Evolutionary conservation across 441 rosid genomes (phyloP).

Genomic region (Aleurites moluccanus): DNA sequence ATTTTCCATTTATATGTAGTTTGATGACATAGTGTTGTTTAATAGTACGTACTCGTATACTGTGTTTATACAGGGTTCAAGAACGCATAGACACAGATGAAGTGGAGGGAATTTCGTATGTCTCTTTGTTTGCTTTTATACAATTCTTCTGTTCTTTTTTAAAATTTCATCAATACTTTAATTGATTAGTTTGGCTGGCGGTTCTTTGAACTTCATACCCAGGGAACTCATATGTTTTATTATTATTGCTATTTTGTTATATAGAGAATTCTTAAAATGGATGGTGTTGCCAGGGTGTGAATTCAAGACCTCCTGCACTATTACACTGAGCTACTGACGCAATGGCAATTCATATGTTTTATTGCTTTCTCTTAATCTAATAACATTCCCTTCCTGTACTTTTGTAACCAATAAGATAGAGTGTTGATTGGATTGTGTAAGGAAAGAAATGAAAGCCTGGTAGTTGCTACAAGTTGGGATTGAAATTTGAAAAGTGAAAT

Average conservation of each 20-base stretch:
- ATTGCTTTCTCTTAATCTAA: not conserved
- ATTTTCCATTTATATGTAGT: not conserved
- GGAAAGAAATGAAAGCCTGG: not conserved
- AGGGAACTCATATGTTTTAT: not conserved
- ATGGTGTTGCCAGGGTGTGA: no score
- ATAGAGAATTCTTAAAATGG: no score
- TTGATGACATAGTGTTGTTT: not conserved
- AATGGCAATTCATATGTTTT: not conserved
- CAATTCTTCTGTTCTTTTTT: not conserved
- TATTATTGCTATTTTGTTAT: no score
- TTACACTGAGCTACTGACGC: no score
- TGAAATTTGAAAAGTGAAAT: conserved; percentile 1
- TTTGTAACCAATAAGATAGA: not conserved
- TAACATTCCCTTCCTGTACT: not conserved
- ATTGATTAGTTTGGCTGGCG: not conserved
- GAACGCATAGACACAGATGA: conserved; percentile 78
- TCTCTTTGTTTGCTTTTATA: not conserved
- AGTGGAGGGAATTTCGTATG: conserved; percentile 66
- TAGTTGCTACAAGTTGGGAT: conserved; percentile 5
- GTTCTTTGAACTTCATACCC: not conserved
- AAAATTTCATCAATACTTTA: conserved; percentile 6
- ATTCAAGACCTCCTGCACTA: no score
- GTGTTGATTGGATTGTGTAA: not conserved
- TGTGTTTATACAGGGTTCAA: conserved; percentile 62
- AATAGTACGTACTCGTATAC: not conserved